These are phyloP conservation scores for Trichoderma guizhouense DNA, from an alignment of 2,329 filamentous ascomycete species.

Conservation along the genomic window DNA sequence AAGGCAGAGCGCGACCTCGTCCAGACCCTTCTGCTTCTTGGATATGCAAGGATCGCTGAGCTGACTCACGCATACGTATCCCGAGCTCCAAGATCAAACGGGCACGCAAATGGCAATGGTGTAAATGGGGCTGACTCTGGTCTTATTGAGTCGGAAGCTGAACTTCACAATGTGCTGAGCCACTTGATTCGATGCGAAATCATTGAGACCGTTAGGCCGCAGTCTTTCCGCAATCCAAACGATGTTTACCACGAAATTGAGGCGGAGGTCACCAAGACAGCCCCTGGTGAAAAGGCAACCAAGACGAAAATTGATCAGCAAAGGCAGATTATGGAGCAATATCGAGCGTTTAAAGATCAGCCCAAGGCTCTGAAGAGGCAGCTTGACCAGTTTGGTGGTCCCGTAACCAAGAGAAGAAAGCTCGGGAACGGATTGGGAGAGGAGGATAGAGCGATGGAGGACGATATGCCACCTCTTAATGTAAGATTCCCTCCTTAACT, in stretches of 20 bases:
- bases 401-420: constrained; percentile 51
- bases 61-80: constrained; percentile 60
- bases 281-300: constrained; percentile 40
- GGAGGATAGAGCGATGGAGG: constrained; percentile 26
- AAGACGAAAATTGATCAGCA: constrained; percentile 66
- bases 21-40: constrained; percentile 70
- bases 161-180: constrained; percentile 50
- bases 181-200: constrained; percentile 63
- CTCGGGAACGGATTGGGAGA: constrained; percentile 45
- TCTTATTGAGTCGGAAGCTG: constrained; percentile 43
- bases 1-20: constrained; percentile 70
- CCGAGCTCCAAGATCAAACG: constrained; percentile 35
- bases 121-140: constrained; percentile 27
- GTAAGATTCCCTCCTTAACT: constrained; percentile 31
- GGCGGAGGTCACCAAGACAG: constrained; percentile 54
- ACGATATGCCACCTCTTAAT: constrained; percentile 49
- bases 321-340: constrained; percentile 50
- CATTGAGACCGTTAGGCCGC: constrained; percentile 59
- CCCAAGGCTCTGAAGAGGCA: constrained; percentile 50
- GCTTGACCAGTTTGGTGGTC: constrained; percentile 42
- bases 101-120: constrained; percentile 25
- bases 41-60: constrained; percentile 71
- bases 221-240: constrained; percentile 57
- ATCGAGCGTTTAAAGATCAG: constrained; percentile 53
- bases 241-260: constrained; percentile 62